Conservation (phyloP, 2,329 filamentous ascomycete species). For the Sporothrix mexicana region DNA sequence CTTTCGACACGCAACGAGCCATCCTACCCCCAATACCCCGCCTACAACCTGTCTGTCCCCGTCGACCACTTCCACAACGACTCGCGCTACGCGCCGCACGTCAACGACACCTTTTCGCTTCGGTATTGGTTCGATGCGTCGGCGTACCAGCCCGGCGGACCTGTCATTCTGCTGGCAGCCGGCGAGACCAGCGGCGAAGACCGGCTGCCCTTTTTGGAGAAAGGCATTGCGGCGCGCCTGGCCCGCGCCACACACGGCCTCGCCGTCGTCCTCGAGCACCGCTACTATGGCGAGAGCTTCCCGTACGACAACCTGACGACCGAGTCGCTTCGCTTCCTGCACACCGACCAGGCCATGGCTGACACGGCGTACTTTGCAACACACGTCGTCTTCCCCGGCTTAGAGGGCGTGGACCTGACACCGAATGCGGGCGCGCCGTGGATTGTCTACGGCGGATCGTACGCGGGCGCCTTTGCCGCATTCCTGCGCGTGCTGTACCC, state of each 20-base stretch:
- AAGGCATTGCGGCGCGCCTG: constrained; percentile 76
- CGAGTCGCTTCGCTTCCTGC: constrained; percentile 77
- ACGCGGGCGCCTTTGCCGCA: constrained; percentile 79
- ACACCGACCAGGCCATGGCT: constrained; percentile 81
- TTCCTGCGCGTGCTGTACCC: constrained; percentile 79
- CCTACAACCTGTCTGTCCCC: constrained; percentile 54
- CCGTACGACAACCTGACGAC: constrained; percentile 69
- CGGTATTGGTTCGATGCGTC: constrained; percentile 84
- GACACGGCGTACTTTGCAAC: constrained; percentile 82
- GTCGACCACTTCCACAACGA: constrained; percentile 88
- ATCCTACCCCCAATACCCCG: constrained; percentile 48
- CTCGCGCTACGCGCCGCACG: constrained; percentile 76
- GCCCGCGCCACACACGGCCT: constrained; percentile 74
- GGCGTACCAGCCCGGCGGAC: constrained; percentile 77
- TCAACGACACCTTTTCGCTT: constrained; percentile 68
- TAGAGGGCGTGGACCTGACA: constrained; percentile 60
- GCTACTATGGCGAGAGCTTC: constrained; percentile 82
- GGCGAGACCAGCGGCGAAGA: constrained; percentile 71
- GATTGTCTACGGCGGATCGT: constrained; percentile 83
- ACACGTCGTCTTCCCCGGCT: constrained; percentile 71
- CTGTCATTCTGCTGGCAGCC: constrained; percentile 76
- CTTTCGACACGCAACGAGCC: neutral
- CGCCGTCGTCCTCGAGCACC: constrained; percentile 82
- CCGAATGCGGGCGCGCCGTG: constrained; percentile 59
- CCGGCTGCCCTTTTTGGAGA: constrained; percentile 73